phyloP scores from a whole-genome alignment of 257 asterid genomes.

The Solanum chiquidenum region DNA sequence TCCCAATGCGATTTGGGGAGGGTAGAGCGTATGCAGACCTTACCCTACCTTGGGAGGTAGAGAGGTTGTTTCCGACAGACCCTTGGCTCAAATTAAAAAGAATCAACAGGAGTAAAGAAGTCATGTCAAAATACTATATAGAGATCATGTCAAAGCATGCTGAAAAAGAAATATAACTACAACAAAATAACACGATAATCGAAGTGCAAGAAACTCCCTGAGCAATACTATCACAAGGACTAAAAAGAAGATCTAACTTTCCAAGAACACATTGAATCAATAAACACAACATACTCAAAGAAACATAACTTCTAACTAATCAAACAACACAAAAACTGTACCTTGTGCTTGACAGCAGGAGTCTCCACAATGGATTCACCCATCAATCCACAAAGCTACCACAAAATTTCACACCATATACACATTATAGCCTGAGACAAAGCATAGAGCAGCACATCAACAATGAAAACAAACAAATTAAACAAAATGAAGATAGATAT shows the following conservation, averaged over 20 bases:
- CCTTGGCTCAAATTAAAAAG: neutral
- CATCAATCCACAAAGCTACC: conserved; percentile 16
- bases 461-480: conserved; percentile 16
- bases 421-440: conserved; percentile 20
- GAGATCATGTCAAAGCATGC: neutral
- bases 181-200: neutral
- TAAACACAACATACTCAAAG: neutral
- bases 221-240: neutral
- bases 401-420: conserved; percentile 1
- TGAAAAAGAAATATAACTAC: neutral
- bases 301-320: neutral
- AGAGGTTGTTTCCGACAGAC: neutral
- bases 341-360: conserved; percentile 27
- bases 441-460: conserved; percentile 23
- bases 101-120: neutral
- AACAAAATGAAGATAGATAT: conserved; percentile 10
- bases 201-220: neutral
- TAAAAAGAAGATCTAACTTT: neutral
- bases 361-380: conserved; percentile 41
- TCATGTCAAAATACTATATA: neutral
- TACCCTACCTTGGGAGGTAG: neutral
- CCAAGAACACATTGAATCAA: conserved; percentile 1
- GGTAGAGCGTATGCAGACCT: neutral
- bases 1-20: neutral
- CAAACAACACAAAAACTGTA: conserved; percentile 10